Evolutionary conservation across 108 stramenopile species (phyloP).

Genomic region (Craspedostauros australis): DNA sequence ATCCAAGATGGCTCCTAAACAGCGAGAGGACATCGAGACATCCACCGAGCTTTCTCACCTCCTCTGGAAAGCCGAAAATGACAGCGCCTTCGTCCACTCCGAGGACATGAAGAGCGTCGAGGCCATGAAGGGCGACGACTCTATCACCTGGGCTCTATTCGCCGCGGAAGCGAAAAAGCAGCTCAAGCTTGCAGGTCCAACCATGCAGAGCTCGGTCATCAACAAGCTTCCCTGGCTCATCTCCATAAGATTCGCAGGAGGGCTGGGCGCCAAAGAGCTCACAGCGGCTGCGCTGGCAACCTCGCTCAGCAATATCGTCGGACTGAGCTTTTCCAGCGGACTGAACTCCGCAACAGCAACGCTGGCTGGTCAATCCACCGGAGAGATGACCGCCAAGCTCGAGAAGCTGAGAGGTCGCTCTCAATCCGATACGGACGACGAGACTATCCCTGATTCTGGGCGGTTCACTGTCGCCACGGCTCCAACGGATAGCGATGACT

Average conservation of each 20-base stretch:
- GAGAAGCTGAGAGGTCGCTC: too few relatives aligned
- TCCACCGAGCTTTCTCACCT: too few relatives aligned
- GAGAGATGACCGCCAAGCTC: conserved; percentile 19
- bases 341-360: conserved; percentile 41
- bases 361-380: conserved; percentile 28
- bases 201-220: conserved; percentile 26
- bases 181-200: conserved; percentile 17
- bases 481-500: background rate
- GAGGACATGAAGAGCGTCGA: too few relatives aligned
- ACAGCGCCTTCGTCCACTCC: too few relatives aligned
- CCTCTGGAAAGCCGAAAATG: too few relatives aligned
- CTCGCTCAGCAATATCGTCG: conserved; percentile 60
- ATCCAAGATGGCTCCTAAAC: too few relatives aligned
- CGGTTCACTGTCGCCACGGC: too few relatives aligned
- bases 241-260: conserved; percentile 46
- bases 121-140: too few relatives aligned
- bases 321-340: conserved; percentile 49
- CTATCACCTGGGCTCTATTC: too few relatives aligned
- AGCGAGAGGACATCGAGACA: too few relatives aligned
- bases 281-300: conserved; percentile 63
- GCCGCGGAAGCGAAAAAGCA: too few relatives aligned
- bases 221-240: conserved; percentile 53
- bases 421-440: too few relatives aligned
- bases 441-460: background rate
- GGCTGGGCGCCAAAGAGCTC: conserved; percentile 36